phyloP scores from a whole-genome alignment of 805 yeast species.

The Hermanozyma aechmeae region DNA sequence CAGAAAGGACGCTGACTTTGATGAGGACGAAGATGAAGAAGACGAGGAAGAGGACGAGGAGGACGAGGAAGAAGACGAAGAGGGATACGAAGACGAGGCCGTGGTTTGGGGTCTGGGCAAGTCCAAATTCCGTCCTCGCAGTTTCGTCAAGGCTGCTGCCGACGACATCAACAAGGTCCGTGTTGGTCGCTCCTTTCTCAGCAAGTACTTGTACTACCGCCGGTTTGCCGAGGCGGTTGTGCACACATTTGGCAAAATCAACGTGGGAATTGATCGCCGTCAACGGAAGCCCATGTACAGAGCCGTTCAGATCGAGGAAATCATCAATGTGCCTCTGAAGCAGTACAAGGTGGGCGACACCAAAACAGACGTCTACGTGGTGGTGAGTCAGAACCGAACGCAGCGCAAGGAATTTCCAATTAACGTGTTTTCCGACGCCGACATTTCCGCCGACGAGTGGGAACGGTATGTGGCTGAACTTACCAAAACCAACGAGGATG shows the following conservation, averaged over 20 bases:
- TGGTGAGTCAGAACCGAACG: conserved; percentile 74
- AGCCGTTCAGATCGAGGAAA: conserved; percentile 70
- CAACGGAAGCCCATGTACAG: conserved; percentile 64
- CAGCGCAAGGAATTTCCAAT: conserved; percentile 68
- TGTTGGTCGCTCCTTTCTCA: conserved; percentile 69
- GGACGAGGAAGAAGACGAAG: conserved; percentile 29
- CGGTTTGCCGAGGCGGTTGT: conserved; percentile 62
- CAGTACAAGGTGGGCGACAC: conserved; percentile 34
- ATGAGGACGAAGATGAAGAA: conserved; percentile 12
- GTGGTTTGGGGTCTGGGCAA: conserved; percentile 27
- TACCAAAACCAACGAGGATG: conserved; percentile 41
- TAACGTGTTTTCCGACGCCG: conserved; percentile 71
- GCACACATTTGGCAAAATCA: conserved; percentile 76
- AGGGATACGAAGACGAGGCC: conserved; percentile 33
- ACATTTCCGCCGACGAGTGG: conserved; percentile 64
- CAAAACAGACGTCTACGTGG: conserved; percentile 44
- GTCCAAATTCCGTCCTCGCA: conserved; percentile 14
- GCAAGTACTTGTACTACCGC: conserved; percentile 73
- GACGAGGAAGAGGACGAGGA: conserved; percentile 15
- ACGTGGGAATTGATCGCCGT: conserved; percentile 61
- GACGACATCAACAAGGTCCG: conserved; percentile 64
- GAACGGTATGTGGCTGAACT: conserved; percentile 57
- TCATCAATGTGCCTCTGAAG: conserved; percentile 34
- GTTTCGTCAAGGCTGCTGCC: conserved; percentile 37
- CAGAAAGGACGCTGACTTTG: conserved; percentile 18